Evolutionary conservation across 2,329 filamentous ascomycete species (phyloP), one percentile per base, ranked within the genome.

Genomic region (Curvularia verruculosa): DNA sequence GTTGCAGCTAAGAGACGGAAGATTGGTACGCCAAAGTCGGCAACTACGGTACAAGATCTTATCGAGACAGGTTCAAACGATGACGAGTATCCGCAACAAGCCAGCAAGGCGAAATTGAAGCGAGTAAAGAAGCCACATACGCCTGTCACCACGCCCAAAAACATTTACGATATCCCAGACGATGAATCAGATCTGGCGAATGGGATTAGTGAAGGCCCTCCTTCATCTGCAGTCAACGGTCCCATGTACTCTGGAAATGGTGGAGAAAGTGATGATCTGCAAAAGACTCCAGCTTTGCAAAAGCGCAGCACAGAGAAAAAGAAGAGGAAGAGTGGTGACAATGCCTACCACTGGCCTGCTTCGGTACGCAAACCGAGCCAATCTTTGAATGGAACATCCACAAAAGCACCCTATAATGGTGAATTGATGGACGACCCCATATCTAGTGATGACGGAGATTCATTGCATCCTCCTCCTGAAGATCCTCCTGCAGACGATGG

Each of bases 71-170:
- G 34, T 15, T 19, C 19, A 6, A 29, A 49, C 21, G 34, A 50
- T 1, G 41, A 49, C 21, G 23, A 44, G 23, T 18, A 37, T n/a
- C n/a, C 26, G 36, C 29, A 28, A n/a, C 23, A 7, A 24, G 5
- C 18, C 39, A 40, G 34, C 15, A 57, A 46, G 45, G 40, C 44
- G 5, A 57, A 54, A 34, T 5, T 57, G 26, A 57, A 41, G 24
- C 50, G 50, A 19, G 41, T 57, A 13, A 57, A 54, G 21, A 57
- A 54, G 39, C 54, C 54, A 18, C 54, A 23, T 39, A 57, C 46
- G 3, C 44, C 53, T 5, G 2, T 52, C 21, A 15, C 44, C 3
- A 52, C 34, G 10, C 4, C 19, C 2, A 52, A 23, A 24, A 46
- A 56, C 34, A 36, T 52, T 12, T 53, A 50, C 36, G 40, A 56